phyloP scores from a whole-genome alignment of 345 rosid species.

The Melastoma malabathricum region DNA sequence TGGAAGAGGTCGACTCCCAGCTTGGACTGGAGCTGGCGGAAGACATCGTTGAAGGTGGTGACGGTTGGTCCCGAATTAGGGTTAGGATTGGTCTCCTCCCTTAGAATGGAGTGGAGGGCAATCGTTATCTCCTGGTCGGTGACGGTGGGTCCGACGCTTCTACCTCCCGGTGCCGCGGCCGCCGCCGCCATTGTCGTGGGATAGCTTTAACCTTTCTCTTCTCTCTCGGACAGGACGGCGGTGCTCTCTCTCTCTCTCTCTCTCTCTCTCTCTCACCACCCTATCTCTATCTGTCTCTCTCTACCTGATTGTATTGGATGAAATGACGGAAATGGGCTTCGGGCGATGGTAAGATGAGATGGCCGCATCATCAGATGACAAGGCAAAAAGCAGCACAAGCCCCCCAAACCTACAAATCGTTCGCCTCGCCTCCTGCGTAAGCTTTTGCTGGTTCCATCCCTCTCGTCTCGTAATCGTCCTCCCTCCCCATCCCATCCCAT shows the following conservation, averaged over 20 bases:
- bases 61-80: not conserved
- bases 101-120: conserved; percentile 17
- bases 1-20: conserved; percentile 24
- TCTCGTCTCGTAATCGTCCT: too few species aligned
- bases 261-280: conserved; percentile 8
- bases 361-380: too few species aligned
- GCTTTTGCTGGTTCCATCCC: too few species aligned
- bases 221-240: not conserved
- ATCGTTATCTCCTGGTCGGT: conserved; percentile 23
- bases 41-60: conserved; percentile 16
- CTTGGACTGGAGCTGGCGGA: conserved; percentile 18
- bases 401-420: too few species aligned
- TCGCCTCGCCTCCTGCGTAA: too few species aligned
- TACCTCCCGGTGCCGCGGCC: too few species aligned
- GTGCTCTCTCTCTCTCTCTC: conserved; percentile 8
- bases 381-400: too few species aligned
- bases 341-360: too few species aligned
- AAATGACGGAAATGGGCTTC: too few species aligned
- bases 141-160: not conserved
- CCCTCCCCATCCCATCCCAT: conserved; percentile 14
- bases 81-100: conserved; percentile 4
- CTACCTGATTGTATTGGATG: not conserved
- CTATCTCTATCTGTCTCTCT: conserved; percentile 1
- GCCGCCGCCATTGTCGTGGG: too few species aligned
- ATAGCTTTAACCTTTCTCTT: too few species aligned